Conservation (phyloP, 345 rosid species). For the Hypericum perforatum region DNA sequence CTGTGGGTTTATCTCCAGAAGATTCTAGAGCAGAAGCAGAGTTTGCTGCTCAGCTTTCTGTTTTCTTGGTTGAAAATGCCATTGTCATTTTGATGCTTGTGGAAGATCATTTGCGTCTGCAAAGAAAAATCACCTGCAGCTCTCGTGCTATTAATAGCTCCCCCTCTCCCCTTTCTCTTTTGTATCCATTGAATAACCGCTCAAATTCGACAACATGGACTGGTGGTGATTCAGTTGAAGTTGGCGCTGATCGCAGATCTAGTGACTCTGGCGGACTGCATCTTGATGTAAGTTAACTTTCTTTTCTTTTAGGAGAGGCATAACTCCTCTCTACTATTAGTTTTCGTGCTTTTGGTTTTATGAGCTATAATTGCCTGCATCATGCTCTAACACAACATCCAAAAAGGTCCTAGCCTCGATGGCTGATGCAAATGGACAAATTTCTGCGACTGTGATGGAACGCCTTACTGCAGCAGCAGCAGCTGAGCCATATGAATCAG, state of each 20-base stretch:
- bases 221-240: slow-evolving; percentile 47
- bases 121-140: slow-evolving; percentile 74
- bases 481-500: slow-evolving; percentile 95
- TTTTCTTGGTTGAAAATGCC: slow-evolving; percentile 95
- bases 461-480: slow-evolving; percentile 95
- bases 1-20: slow-evolving; percentile 83
- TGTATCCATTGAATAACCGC: slow-evolving; percentile 39
- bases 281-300: slow-evolving; percentile 62
- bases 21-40: slow-evolving; percentile 86
- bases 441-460: slow-evolving; percentile 84
- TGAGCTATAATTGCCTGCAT: slow-evolving; percentile 5
- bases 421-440: slow-evolving; percentile 96
- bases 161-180: slow-evolving; percentile 70
- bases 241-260: slow-evolving; percentile 49
- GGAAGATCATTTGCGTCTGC: slow-evolving; percentile 95
- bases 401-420: slow-evolving; percentile 87
- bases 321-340: slow-evolving; percentile 3
- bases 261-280: slow-evolving; percentile 62
- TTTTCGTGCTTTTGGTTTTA: slow-evolving; percentile 6
- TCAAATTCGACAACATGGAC: slow-evolving; percentile 30
- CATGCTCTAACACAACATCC: slow-evolving; percentile 16
- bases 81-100: slow-evolving; percentile 98
- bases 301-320: not conserved
- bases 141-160: slow-evolving; percentile 41
- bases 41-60: slow-evolving; percentile 98